phyloP scores from a whole-genome alignment of 2,329 filamentous ascomycete genomes.

The Lachnellula cervina region DNA sequence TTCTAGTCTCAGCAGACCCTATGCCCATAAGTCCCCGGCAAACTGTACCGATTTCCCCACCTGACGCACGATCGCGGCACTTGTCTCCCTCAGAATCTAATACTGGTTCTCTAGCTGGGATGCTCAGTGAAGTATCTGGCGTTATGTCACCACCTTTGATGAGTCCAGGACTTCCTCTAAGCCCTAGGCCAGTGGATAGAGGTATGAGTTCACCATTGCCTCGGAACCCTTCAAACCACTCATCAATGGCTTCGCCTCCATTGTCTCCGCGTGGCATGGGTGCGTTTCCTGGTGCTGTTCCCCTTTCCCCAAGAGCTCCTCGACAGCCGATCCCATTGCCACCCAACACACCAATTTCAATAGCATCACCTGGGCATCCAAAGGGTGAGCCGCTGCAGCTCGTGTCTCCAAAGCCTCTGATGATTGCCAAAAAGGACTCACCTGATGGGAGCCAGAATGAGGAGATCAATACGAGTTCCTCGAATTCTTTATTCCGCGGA shows the following conservation, averaged over 20 bases:
- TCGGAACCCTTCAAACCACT: conserved; percentile 40
- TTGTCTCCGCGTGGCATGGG: conserved; percentile 56
- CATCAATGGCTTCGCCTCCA: conserved; percentile 57
- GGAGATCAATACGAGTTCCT: conserved; percentile 20
- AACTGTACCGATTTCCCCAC: conserved; percentile 30
- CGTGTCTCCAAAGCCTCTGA: conserved; percentile 39
- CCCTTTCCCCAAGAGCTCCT: conserved; percentile 67
- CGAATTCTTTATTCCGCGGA: conserved; percentile 64
- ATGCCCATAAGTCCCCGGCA: conserved; percentile 38
- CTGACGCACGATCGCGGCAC: conserved; percentile 29
- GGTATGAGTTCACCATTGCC: conserved; percentile 56
- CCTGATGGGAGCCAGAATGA: conserved; percentile 21
- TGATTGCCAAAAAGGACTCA: conserved; percentile 35
- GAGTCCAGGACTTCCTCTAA: conserved; percentile 57
- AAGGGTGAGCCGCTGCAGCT: conserved; percentile 32
- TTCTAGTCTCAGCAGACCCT: conserved; percentile 24
- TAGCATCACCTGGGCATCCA: conserved; percentile 42
- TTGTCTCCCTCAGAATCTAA: conserved; percentile 32
- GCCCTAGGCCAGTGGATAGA: conserved; percentile 51
- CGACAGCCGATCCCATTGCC: conserved; percentile 70
- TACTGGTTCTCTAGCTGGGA: conserved; percentile 48
- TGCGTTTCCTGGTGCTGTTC: conserved; percentile 43
- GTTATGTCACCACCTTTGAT: conserved; percentile 42
- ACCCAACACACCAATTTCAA: conserved; percentile 61
- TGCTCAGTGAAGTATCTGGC: conserved; percentile 38